phyloP scores from a whole-genome alignment of 2,329 filamentous ascomycete genomes.

The Leptographium wingfieldii region DNA sequence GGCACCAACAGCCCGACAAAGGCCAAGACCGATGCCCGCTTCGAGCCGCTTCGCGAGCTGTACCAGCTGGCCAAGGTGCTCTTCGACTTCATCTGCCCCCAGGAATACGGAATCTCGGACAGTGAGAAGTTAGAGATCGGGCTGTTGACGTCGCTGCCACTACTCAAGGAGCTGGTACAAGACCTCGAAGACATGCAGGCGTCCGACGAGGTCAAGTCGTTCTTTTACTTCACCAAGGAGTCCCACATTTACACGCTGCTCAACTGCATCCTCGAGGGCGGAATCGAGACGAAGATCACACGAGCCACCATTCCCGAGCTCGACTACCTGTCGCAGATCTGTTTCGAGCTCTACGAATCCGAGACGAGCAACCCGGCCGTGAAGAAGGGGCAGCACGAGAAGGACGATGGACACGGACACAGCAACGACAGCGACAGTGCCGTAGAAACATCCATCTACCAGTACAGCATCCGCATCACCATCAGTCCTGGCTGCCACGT shows the following conservation, averaged over 20 bases:
- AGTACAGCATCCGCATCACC: slow-evolving; percentile 92
- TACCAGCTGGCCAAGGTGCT: slow-evolving; percentile 90
- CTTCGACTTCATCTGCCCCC: slow-evolving; percentile 96
- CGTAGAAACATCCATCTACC: slow-evolving; percentile 45
- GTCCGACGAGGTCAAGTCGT: slow-evolving; percentile 83
- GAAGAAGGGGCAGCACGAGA: neutral
- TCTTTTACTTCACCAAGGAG: slow-evolving; percentile 99
- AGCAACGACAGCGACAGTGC: slow-evolving; percentile 26
- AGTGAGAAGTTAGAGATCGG: slow-evolving; percentile 98
- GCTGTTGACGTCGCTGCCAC: slow-evolving; percentile 78
- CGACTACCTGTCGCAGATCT: slow-evolving; percentile 94
- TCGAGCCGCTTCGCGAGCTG: slow-evolving; percentile 81
- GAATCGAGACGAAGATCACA: slow-evolving; percentile 92
- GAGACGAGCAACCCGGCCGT: slow-evolving; percentile 48
- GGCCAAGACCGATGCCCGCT: slow-evolving; percentile 68
- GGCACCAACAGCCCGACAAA: slow-evolving; percentile 57
- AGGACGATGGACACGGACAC: neutral
- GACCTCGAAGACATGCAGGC: slow-evolving; percentile 96
- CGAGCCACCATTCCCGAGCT: slow-evolving; percentile 92
- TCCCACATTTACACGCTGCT: slow-evolving; percentile 96
- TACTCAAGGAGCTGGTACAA: slow-evolving; percentile 92
- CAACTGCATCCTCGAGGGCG: slow-evolving; percentile 95
- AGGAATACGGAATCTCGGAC: slow-evolving; percentile 94
- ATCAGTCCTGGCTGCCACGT: slow-evolving; percentile 94
- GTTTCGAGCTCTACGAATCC: slow-evolving; percentile 94